A percentile compares a stretch with the other conserved stretches of the same genome.
phyloP scores from a whole-genome alignment of 2,329 filamentous ascomycete genomes.

The Penicillium sp. region DNA sequence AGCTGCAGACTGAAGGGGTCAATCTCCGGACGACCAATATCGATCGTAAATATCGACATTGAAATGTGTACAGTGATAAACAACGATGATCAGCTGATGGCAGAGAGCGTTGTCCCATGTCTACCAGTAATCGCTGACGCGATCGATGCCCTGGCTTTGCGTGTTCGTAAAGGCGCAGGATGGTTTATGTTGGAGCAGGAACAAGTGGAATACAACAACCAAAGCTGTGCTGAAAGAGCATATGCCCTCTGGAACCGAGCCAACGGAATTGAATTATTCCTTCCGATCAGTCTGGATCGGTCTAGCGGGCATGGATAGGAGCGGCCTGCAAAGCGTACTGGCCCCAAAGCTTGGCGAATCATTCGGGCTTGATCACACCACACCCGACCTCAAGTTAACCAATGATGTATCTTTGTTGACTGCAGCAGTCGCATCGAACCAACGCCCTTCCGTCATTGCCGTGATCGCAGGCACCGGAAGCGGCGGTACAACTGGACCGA shows the following conservation, averaged over 20 bases:
- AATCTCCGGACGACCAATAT: constrained; percentile 37
- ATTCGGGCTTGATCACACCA: constrained; percentile 25
- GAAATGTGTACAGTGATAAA: constrained; percentile 44
- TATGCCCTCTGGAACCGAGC: background rate
- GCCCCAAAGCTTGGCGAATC: constrained; percentile 27
- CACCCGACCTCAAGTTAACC: constrained; percentile 30
- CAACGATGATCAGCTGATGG: constrained; percentile 36
- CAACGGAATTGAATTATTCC: constrained; percentile 1
- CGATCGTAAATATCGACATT: constrained; percentile 38
- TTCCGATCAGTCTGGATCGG: constrained; percentile 42
- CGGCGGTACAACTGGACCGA: constrained; percentile 31
- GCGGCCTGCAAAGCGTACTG: constrained; percentile 28
- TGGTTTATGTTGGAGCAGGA: constrained; percentile 45
- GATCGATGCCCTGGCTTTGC: constrained; percentile 33
- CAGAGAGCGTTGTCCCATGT: constrained; percentile 31
- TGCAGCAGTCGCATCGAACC: constrained; percentile 20
- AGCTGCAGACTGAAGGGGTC: constrained; percentile 40
- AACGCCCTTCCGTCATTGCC: constrained; percentile 29
- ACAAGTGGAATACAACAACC: constrained; percentile 39
- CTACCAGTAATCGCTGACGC: constrained; percentile 34
- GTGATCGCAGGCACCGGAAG: constrained; percentile 48
- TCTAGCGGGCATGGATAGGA: constrained; percentile 43
- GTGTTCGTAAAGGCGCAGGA: constrained; percentile 35
- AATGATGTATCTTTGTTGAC: constrained; percentile 45
- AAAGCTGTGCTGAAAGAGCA: constrained; percentile 14